These are phyloP conservation scores for Heritiera littoralis DNA, from an alignment of 345 rosid genomes.

Conservation along the genomic window DNA sequence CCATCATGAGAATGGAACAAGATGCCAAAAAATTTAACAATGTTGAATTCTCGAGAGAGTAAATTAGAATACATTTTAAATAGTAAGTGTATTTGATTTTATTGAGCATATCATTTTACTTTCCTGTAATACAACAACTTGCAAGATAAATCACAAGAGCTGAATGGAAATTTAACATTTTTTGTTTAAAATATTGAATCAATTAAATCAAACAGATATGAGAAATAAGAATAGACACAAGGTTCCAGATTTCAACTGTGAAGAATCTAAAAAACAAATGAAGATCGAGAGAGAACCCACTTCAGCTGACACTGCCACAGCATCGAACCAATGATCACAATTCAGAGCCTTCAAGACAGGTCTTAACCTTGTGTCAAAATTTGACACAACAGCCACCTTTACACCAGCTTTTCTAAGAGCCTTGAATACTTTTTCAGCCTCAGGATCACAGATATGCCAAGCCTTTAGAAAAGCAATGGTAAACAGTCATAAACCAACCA, in stretches of 20 bases:
- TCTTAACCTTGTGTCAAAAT: conserved; percentile 93
- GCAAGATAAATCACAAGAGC: background rate
- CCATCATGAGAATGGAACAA: background rate
- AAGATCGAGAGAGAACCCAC: conserved; percentile 40
- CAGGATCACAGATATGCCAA: conserved; percentile 96
- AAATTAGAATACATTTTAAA: background rate
- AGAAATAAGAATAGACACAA: background rate
- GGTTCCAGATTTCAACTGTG: conserved; percentile 9
- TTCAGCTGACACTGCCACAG: conserved; percentile 96
- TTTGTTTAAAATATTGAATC: background rate
- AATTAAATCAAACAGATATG: background rate
- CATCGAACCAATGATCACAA: conserved; percentile 97
- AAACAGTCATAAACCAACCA: conserved; percentile 1
- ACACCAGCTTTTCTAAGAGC: conserved; percentile 80
- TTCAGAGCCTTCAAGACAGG: conserved; percentile 74
- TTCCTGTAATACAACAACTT: background rate
- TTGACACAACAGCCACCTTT: conserved; percentile 88
- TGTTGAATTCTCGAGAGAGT: background rate
- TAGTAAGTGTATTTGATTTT: background rate
- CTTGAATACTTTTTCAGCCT: conserved; percentile 78
- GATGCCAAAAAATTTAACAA: background rate
- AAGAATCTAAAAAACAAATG: background rate
- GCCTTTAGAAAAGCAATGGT: conserved; percentile 50
- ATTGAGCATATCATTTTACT: background rate
- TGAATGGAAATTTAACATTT: background rate